These are phyloP conservation scores for Dioscorea zingiberensis DNA, from an alignment of 106 monocot genomes.

Conservation along the genomic window DNA sequence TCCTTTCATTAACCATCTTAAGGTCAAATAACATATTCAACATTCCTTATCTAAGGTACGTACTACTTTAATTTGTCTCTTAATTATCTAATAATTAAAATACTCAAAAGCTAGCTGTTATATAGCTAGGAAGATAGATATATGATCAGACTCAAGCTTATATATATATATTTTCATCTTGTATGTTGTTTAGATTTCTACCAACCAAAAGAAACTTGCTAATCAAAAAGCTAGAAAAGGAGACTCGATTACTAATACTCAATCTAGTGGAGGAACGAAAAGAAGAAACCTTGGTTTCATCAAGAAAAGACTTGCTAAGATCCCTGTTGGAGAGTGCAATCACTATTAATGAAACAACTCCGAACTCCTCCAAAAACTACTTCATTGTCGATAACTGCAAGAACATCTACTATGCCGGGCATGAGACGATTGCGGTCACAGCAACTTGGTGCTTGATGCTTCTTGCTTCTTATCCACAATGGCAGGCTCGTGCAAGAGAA, in stretches of 20 bases:
- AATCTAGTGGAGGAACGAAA: constrained; percentile 31
- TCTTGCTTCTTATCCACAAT: constrained; percentile 47
- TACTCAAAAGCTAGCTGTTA: no score
- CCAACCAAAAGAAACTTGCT: constrained; percentile 48
- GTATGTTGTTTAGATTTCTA: constrained; percentile 17
- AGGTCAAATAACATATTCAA: constrained; percentile 18
- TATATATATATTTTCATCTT: not conserved
- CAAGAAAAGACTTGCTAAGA: constrained; percentile 33
- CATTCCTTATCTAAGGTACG: constrained; percentile 29
- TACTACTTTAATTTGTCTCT: no score
- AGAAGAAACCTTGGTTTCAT: not conserved
- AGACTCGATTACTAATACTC: constrained; percentile 36
- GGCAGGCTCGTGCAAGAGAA: constrained; percentile 55
- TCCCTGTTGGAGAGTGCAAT: constrained; percentile 35
- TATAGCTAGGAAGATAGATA: no score
- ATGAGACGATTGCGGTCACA: constrained; percentile 51
- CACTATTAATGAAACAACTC: not conserved
- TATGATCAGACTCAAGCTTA: no score
- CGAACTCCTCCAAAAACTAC: constrained; percentile 6
- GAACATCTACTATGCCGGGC: constrained; percentile 76
- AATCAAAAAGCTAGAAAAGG: constrained; percentile 33
- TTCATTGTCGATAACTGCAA: constrained; percentile 87
- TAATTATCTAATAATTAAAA: no score
- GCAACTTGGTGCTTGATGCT: constrained; percentile 72
- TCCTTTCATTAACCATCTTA: constrained; percentile 25